These are phyloP conservation scores for Dunaliella primolecta DNA, from an alignment of 139 green algal species.

Conservation along the genomic window DNA sequence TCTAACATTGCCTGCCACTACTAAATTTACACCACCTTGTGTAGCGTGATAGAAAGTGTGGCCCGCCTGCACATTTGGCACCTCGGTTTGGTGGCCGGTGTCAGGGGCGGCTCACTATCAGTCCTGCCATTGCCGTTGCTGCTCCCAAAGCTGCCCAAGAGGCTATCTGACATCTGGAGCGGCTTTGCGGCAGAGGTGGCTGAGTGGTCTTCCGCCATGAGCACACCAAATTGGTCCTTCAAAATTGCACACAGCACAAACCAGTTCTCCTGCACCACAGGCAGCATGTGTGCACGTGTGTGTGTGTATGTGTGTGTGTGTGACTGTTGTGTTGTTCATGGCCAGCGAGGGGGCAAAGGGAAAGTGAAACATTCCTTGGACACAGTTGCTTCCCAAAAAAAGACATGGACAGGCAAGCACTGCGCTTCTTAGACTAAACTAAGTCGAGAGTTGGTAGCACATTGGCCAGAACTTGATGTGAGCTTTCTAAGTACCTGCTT, in stretches of 20 bases:
- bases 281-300: no score
- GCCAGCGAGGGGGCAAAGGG: no score
- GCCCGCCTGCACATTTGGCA: conserved; percentile 38
- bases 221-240: conserved; percentile 49
- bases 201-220: conserved; percentile 40
- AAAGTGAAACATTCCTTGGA: no score
- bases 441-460: no score
- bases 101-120: neutral
- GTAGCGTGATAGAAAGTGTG: conserved; percentile 33
- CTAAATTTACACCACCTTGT: conserved; percentile 33
- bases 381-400: no score
- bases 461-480: no score
- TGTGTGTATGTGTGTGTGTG: no score
- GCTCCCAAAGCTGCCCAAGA: neutral
- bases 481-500: no score
- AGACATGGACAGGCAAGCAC: no score
- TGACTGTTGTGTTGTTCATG: no score
- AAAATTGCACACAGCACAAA: conserved; percentile 55
- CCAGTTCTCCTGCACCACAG: conserved; percentile 63
- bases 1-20: no score
- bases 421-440: no score
- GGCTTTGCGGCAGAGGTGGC: neutral
- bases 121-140: neutral
- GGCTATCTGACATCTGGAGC: neutral
- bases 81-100: neutral